Conservation (phyloP, 2,329 filamentous ascomycete genomes). For the Graphium sp. region DNA sequence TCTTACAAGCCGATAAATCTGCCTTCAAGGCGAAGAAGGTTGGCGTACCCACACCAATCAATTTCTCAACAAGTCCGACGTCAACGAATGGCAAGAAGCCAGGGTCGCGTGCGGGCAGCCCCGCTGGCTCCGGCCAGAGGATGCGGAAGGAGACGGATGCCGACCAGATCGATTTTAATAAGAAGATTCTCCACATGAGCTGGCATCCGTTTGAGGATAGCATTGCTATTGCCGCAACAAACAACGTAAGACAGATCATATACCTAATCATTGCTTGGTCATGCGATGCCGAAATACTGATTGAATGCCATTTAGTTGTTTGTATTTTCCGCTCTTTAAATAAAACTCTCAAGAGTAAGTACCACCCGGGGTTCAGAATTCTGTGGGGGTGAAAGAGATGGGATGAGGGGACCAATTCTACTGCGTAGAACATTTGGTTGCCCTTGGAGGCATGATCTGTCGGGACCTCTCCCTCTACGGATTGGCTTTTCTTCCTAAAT, state of each 20-base stretch:
- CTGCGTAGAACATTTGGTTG: too few relatives aligned
- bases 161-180: conserved; percentile 99
- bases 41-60: conserved; percentile 92
- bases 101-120: conserved; percentile 74
- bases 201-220: conserved; percentile 99
- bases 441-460: too few relatives aligned
- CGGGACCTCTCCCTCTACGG: too few relatives aligned
- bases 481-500: too few relatives aligned
- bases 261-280: not conserved
- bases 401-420: too few relatives aligned
- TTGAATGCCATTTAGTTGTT: conserved; percentile 38
- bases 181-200: conserved; percentile 99
- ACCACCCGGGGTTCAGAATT: too few relatives aligned
- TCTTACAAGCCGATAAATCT: conserved; percentile 94
- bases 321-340: conserved; percentile 60
- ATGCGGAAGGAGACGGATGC: conserved; percentile 99
- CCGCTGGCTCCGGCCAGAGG: conserved; percentile 70
- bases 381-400: too few relatives aligned
- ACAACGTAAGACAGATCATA: conserved; percentile 70
- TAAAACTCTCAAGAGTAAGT: too few relatives aligned
- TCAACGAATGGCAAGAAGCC: conserved; percentile 69
- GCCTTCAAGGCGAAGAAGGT: conserved; percentile 99
- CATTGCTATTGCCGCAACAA: conserved; percentile 97
- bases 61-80: conserved; percentile 57
- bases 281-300: conserved; percentile 7